Evolutionary conservation across 805 yeast species (phyloP), one percentile per base, ranked within the genome.

Genomic region (Huiozyma naganishii): DNA sequence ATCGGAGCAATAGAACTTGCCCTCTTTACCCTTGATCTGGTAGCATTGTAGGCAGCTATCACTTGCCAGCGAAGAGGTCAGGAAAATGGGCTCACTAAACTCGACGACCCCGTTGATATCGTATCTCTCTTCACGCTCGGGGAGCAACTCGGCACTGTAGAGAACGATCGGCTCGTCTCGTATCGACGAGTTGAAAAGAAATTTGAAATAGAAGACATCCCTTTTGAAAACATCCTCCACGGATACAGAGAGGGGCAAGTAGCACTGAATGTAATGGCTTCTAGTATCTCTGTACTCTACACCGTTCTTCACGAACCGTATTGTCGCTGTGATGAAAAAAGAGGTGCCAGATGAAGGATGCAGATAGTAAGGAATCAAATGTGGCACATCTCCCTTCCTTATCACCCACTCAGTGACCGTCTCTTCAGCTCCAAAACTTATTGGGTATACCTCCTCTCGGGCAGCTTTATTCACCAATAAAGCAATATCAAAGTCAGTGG

Each of bases 201-300:
- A 60, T 37, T 59, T 59, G 45, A 60, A 62, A 40, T 48, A 55
- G 32, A 59, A 55, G 4, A 48, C 36, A 29, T 54, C 58, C 27
- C 44, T 53, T 33, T 55, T 54, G 41, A 54, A 55, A 17, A 59
- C 55, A 38, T 62, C 65, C 42, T 61, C 65, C 6, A 61, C 62
- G 6, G 64, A 56, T 7, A 62, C 63, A 7, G 60, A 56, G 1
- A 62, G 42, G 4, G 64, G 62, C 7, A 61, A 45, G 36, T 48
- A 47, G 33, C 58, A 51, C 23, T 51, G 44, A 6, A 57, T 45
- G 6, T 37, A 29, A 6, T 49, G 34, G 5, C 35, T 12, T 29
- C 48, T 48, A 5, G 37, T 33, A 32, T 58, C 62, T 17, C 48
- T 50, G 42, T 44, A 57, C 7, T 27, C 41, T n/a, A 43, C 39